Percentiles rank a stretch among this genome's conserved stretches.
Evolutionary conservation across 345 rosid species (phyloP).

Genomic region (Dimocarpus longan): DNA sequence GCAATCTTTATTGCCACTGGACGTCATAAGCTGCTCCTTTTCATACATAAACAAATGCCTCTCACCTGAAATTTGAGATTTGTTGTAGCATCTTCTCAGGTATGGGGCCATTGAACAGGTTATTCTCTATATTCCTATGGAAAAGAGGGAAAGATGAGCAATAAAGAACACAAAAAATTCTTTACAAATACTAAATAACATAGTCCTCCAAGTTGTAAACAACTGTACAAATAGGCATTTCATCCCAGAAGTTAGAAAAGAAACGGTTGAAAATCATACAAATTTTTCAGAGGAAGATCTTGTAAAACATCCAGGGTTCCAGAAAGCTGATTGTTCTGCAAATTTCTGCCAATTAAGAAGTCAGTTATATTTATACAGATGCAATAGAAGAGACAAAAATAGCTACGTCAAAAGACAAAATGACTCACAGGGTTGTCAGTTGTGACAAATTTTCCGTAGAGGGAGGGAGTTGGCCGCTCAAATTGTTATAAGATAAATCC

Average conservation of each 20-base stretch:
- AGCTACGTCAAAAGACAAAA: constrained; percentile 1
- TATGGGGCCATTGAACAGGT: constrained; percentile 84
- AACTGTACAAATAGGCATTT: background rate
- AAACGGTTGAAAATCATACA: constrained; percentile 55
- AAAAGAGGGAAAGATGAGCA: constrained; percentile 16
- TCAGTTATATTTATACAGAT: constrained; percentile 30
- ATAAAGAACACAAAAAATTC: constrained; percentile 9
- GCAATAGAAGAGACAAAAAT: background rate
- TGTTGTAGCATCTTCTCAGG: constrained; percentile 66
- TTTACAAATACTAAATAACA: background rate
- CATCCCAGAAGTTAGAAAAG: constrained; percentile 23
- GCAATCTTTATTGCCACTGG: background rate
- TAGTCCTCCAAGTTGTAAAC: background rate
- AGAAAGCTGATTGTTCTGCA: constrained; percentile 88
- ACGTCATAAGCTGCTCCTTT: constrained; percentile 6
- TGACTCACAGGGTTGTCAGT: constrained; percentile 83
- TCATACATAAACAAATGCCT: background rate
- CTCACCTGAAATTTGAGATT: constrained; percentile 77
- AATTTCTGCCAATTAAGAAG: constrained; percentile 58
- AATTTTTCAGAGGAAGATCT: constrained; percentile 78
- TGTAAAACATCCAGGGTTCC: constrained; percentile 86
- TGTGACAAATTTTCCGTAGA: constrained; percentile 62
- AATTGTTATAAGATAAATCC: constrained; percentile 79
- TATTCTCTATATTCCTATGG: constrained; percentile 88
- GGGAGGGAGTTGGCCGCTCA: constrained; percentile 82